These are phyloP conservation scores for Trichoderma aggressivum DNA, from an alignment of 2,329 filamentous ascomycete genomes.

Conservation along the genomic window DNA sequence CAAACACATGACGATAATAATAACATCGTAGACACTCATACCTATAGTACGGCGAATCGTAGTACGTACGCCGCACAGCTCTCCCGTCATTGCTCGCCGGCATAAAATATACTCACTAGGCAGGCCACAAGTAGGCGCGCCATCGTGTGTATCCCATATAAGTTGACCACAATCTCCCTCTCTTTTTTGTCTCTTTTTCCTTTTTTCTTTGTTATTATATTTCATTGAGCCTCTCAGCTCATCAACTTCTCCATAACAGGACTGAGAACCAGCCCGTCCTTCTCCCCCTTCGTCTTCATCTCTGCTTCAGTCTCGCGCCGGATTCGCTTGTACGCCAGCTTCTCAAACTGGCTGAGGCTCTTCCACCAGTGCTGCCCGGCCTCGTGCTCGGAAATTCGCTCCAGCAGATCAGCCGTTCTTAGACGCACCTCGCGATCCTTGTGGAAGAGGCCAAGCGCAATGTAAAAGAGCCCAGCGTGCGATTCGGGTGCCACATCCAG, in stretches of 20 bases:
- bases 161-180: neutral
- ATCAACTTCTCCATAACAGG: conserved; percentile 45
- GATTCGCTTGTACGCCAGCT: conserved; percentile 77
- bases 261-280: conserved; percentile 36
- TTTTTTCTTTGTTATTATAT: neutral
- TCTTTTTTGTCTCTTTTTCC: neutral
- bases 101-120: neutral
- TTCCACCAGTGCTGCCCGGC: conserved; percentile 93
- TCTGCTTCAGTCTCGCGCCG: conserved; percentile 62
- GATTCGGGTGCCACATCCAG: conserved; percentile 79
- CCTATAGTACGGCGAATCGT: neutral
- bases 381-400: conserved; percentile 79
- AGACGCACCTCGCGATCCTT: conserved; percentile 75
- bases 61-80: neutral
- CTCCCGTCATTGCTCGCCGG: neutral
- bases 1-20: neutral
- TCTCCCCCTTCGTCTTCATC: conserved; percentile 44
- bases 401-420: conserved; percentile 74
- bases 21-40: neutral
- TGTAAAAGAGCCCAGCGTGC: conserved; percentile 84
- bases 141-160: conserved; percentile 9
- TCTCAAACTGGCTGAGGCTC: conserved; percentile 80
- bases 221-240: conserved; percentile 38
- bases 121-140: neutral
- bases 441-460: conserved; percentile 89